Evolutionary conservation across 2,329 filamentous ascomycete genomes (phyloP).

Genomic region (Fusarium duplospermum): DNA sequence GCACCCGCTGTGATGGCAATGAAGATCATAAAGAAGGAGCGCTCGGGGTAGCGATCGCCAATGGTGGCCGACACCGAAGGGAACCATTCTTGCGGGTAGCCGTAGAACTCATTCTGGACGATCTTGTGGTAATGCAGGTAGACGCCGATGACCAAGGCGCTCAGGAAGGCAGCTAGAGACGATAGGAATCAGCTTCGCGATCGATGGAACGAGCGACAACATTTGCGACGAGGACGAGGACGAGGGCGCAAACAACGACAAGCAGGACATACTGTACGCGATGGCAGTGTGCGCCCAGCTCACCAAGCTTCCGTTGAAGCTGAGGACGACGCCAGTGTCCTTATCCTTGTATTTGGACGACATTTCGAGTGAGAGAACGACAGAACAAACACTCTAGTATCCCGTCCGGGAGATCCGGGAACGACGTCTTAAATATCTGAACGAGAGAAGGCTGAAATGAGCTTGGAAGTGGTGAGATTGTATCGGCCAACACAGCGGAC

Average conservation of each 20-base stretch:
- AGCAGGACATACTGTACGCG: constrained; percentile 75
- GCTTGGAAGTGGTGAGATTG: constrained; percentile 43
- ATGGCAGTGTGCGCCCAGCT: constrained; percentile 86
- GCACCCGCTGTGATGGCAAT: constrained; percentile 93
- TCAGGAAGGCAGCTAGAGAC: constrained; percentile 81
- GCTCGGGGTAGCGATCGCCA: constrained; percentile 95
- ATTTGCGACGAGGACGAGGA: neutral
- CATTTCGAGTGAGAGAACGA: constrained; percentile 46
- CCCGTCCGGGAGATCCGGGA: constrained; percentile 50
- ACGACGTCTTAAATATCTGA: constrained; percentile 21
- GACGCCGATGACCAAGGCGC: constrained; percentile 84
- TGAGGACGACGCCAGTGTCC: constrained; percentile 68
- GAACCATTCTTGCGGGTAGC: constrained; percentile 96
- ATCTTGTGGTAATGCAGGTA: constrained; percentile 95
- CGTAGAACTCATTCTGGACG: constrained; percentile 95
- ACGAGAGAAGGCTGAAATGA: constrained; percentile 26
- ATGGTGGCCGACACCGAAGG: constrained; percentile 97
- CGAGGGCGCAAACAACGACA: constrained; percentile 3
- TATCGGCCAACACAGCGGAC: constrained; percentile 33
- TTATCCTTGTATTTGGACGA: constrained; percentile 71
- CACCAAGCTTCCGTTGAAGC: constrained; percentile 89
- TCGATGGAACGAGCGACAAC: neutral
- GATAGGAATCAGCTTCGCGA: constrained; percentile 34
- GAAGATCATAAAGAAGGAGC: constrained; percentile 96
- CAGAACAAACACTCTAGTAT: constrained; percentile 36